Evolutionary conservation across 441 rosid genomes (phyloP), one percentile per base, ranked within the genome.

Genomic region (Pelargonium cotyledonis): DNA sequence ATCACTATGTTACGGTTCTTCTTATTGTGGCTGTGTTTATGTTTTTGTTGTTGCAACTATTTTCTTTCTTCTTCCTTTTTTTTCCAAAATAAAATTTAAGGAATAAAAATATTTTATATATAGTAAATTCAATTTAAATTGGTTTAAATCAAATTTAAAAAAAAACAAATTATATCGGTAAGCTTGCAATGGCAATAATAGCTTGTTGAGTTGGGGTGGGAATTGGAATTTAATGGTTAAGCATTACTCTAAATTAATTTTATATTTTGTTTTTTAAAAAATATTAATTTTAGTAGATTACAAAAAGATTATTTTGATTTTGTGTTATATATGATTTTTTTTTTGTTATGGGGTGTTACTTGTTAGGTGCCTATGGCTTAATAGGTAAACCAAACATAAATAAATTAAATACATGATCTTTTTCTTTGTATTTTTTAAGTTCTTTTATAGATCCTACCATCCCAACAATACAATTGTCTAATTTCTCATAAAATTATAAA

Each of bases 141-240:
- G 11, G 11, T 8, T 46, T 46, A 46, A 43, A 72, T 41, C n/a
- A n/a, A n/a, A n/a, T n/a, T n/a, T n/a, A n/a, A n/a, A n/a, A n/a
- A n/a, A n/a, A n/a, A n/a, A n/a, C n/a, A 64, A 70, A 57, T 73
- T 67, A 76, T 74, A 67, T 53, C 79, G 77, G 64, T 11, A 40
- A 49, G 76, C 61, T 78, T 79, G 77, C 78, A 73, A 78, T 77
- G 49, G 70, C 78, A 70, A 83, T 69, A 73, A 69, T 80, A 75
- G 80, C 77, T 77, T 80, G 75, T 77, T 79, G 68, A 46, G 80
- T 68, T 80, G 72, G 75, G 70, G 4, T 49, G n/a, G n/a, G n/a
- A n/a, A n/a, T 49, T 49, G 16, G 14, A 16, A 57, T 65, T 77
- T 78, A 73, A 65, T 70, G 70, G 73, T 66, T 67, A 35, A 55